Evolutionary conservation across 2,329 filamentous ascomycete genomes (phyloP).

Genomic region (Cordyceps fumosorosea): DNA sequence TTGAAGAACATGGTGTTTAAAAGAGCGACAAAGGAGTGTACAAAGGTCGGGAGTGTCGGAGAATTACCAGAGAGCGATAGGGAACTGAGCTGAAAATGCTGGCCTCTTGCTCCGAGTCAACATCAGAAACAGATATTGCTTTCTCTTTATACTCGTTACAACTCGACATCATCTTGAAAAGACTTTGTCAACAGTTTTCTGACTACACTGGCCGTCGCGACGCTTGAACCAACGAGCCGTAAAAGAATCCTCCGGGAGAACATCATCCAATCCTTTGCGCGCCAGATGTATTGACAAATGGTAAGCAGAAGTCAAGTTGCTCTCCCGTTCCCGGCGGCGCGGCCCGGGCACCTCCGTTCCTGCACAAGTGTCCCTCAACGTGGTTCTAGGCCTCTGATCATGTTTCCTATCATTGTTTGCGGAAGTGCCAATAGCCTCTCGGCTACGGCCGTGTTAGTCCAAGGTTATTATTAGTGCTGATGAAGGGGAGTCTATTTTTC

Average conservation of each 20-base stretch:
- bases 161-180: not conserved
- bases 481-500: not conserved
- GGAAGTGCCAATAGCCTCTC: not conserved
- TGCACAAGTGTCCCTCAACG: not conserved
- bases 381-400: not conserved
- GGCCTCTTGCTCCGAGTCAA: not conserved
- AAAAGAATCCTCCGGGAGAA: not conserved
- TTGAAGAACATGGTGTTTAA: conserved; percentile 2
- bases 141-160: not conserved
- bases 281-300: not conserved
- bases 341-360: not conserved
- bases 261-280: too few relatives aligned
- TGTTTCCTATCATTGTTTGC: not conserved
- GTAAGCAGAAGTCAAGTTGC: not conserved
- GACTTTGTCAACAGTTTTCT: too few relatives aligned
- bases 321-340: not conserved
- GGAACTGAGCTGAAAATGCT: not conserved
- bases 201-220: too few relatives aligned
- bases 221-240: not conserved
- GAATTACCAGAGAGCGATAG: not conserved
- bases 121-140: not conserved
- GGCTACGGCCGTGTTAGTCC: not conserved
- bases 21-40: not conserved
- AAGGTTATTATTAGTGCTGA: not conserved
- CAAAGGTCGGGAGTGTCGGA: not conserved